phyloP scores from a whole-genome alignment of 75 land plant genomes.

The Pinus taeda region DNA sequence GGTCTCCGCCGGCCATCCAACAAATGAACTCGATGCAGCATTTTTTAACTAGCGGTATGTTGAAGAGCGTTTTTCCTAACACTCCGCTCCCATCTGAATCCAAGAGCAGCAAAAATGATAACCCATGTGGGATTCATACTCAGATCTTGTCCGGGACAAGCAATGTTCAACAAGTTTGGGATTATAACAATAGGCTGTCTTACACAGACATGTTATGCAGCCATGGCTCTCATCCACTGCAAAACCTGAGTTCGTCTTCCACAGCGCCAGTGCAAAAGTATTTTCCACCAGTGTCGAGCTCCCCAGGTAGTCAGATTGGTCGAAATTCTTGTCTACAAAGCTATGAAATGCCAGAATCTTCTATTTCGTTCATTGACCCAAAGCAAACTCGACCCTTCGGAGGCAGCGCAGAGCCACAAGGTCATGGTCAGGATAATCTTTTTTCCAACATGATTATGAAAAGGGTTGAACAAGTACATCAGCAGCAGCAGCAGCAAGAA shows the following conservation, averaged over 20 bases:
- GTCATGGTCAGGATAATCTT: conserved; percentile 20
- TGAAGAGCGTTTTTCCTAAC: neutral
- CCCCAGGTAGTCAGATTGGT: no score
- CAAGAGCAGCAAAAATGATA: neutral
- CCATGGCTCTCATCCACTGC: neutral
- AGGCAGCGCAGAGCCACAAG: neutral
- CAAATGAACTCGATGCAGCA: no score
- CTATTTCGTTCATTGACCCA: neutral
- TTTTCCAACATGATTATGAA: conserved; percentile 10
- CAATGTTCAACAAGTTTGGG: neutral
- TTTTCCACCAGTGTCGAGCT: neutral
- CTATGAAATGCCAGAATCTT: conserved; percentile 2
- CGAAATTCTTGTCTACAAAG: neutral
- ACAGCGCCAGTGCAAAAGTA: neutral
- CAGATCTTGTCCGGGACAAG: neutral
- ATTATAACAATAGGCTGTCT: neutral
- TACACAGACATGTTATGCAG: neutral
- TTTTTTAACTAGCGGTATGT: neutral
- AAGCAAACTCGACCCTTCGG: neutral
- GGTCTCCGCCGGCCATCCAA: neutral
- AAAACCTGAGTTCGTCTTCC: neutral
- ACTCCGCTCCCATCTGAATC: neutral
- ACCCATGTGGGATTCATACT: neutral
- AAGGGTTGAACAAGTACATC: neutral
- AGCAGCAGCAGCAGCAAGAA: neutral